phyloP scores from a whole-genome alignment of 345 rosid species.

The Sonneratia alba region DNA sequence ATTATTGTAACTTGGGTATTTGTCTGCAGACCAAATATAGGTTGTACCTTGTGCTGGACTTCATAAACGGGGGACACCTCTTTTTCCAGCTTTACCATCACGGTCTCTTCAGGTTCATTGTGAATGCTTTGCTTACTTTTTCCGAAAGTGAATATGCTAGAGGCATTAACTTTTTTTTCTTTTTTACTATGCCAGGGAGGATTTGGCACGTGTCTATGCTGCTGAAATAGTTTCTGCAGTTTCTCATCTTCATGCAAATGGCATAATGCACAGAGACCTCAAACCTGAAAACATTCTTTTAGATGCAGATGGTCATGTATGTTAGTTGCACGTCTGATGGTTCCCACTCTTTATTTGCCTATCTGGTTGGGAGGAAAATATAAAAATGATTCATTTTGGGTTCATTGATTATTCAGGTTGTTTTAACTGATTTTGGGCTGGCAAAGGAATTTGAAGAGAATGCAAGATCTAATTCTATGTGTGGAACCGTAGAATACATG shows the following conservation, averaged over 20 bases:
- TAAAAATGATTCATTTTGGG: neutral
- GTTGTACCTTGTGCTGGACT: conserved; percentile 79
- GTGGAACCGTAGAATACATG: conserved; percentile 95
- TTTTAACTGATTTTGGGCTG: conserved; percentile 86
- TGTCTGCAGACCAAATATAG: conserved; percentile 75
- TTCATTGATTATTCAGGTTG: conserved; percentile 27
- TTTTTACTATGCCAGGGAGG: conserved; percentile 47
- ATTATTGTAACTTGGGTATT: neutral
- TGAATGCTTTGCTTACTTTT: neutral
- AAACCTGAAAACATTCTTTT: conserved; percentile 90
- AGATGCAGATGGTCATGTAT: conserved; percentile 85
- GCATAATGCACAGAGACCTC: conserved; percentile 96
- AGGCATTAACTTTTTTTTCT: neutral
- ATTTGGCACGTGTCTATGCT: conserved; percentile 76
- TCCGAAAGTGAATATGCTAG: neutral
- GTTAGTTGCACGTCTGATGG: neutral
- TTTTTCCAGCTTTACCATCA: conserved; percentile 94
- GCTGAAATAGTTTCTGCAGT: conserved; percentile 92
- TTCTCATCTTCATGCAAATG: conserved; percentile 84
- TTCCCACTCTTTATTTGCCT: neutral
- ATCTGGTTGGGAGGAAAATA: neutral
- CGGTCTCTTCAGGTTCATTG: conserved; percentile 82
- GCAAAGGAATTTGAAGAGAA: conserved; percentile 83
- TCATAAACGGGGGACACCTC: conserved; percentile 92
- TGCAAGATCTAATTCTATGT: conserved; percentile 79